phyloP scores from a whole-genome alignment of 2,329 filamentous ascomycete genomes.

The Thielaviopsis euricoi region DNA sequence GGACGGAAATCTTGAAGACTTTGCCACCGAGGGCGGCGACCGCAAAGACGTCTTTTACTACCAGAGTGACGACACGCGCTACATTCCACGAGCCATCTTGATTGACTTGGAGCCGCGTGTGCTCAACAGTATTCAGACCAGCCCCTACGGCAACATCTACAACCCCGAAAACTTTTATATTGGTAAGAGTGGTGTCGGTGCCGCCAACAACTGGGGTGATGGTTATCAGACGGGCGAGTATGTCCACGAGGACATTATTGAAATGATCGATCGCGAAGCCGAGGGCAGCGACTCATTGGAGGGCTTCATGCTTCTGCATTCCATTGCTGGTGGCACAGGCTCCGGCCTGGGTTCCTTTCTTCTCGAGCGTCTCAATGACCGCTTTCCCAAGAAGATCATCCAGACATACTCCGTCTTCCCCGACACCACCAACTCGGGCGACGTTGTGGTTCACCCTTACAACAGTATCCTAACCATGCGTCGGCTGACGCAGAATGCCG shows the following conservation, averaged over 20 bases:
- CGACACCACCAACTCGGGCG: conserved; percentile 69
- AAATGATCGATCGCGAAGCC: conserved; percentile 97
- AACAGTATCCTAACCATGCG: conserved; percentile 91
- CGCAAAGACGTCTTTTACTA: conserved; percentile 99
- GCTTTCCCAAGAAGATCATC: conserved; percentile 97
- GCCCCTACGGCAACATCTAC: conserved; percentile 96
- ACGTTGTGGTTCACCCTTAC: conserved; percentile 96
- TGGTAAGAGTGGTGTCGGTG: conserved; percentile 81
- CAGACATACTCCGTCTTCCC: conserved; percentile 98
- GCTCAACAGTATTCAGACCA: conserved; percentile 80
- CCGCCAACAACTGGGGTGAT: conserved; percentile 96
- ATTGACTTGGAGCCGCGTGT: conserved; percentile 91
- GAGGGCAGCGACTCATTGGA: conserved; percentile 96
- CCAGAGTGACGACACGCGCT: conserved; percentile 95
- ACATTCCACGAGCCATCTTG: conserved; percentile 89
- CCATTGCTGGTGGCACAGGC: conserved; percentile 90
- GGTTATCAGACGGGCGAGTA: conserved; percentile 85
- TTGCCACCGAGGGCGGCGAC: conserved; percentile 93
- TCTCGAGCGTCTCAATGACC: conserved; percentile 86
- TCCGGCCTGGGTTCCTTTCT: conserved; percentile 92
- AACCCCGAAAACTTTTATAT: conserved; percentile 99
- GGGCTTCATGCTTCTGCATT: conserved; percentile 98
- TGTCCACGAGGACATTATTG: conserved; percentile 93
- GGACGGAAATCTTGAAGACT: conserved; percentile 92
- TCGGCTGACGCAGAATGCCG: conserved; percentile 83